Conservation (phyloP, 148 eudicot species). For the Camellia japonica region DNA sequence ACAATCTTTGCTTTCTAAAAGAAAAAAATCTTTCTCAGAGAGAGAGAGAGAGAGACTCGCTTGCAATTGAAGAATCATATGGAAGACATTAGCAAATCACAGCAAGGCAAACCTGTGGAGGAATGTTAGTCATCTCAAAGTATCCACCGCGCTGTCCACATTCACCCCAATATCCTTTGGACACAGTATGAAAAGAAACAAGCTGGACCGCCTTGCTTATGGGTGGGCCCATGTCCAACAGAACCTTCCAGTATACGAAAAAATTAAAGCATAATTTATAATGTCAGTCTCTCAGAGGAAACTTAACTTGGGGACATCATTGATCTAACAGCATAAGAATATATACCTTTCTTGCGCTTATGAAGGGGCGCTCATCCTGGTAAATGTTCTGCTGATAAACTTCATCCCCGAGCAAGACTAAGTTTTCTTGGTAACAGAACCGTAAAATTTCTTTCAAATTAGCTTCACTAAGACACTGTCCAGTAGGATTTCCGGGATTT, state of each 20-base stretch:
- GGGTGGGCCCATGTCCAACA: conserved; percentile 88
- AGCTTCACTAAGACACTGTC: conserved; percentile 89
- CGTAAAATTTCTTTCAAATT: conserved; percentile 70
- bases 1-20: too few relatives aligned
- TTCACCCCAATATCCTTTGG: conserved; percentile 97
- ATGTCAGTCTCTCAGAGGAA: not conserved
- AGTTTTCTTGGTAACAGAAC: conserved; percentile 71
- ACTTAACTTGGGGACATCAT: not conserved
- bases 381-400: conserved; percentile 96
- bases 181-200: conserved; percentile 94
- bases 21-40: not conserved
- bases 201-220: conserved; percentile 84
- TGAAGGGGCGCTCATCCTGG: conserved; percentile 96
- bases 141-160: conserved; percentile 99
- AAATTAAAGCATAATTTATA: not conserved
- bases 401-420: conserved; percentile 91
- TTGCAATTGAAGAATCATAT: not conserved
- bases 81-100: not conserved
- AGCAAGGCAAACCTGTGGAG: conserved; percentile 60
- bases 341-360: conserved; percentile 88
- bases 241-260: conserved; percentile 40
- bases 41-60: not conserved
- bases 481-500: conserved; percentile 99
- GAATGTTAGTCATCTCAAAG: conserved; percentile 95
- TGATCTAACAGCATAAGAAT: not conserved